phyloP scores from a whole-genome alignment of 2,329 filamentous ascomycete genomes.

The Alternaria alternata region DNA sequence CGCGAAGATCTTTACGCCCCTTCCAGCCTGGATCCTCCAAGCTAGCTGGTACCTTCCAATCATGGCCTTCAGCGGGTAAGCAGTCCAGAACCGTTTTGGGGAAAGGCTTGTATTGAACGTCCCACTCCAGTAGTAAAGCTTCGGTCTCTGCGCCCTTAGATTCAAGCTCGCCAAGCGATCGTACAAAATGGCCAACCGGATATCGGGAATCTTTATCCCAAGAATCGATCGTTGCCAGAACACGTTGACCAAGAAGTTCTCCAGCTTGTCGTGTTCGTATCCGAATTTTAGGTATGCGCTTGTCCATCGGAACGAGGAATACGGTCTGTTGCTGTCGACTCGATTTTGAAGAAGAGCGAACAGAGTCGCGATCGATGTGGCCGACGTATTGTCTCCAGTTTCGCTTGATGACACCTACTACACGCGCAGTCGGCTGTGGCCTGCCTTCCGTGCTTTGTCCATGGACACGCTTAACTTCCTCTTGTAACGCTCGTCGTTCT shows the following conservation, averaged over 20 bases:
- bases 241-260: slow-evolving; percentile 87
- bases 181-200: slow-evolving; percentile 91
- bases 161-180: slow-evolving; percentile 90
- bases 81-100: slow-evolving; percentile 96
- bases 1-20: slow-evolving; percentile 82
- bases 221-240: slow-evolving; percentile 90
- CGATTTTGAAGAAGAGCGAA: slow-evolving; percentile 74
- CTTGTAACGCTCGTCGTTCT: slow-evolving; percentile 85
- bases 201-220: slow-evolving; percentile 96
- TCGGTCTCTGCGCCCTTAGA: slow-evolving; percentile 98
- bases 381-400: slow-evolving; percentile 99
- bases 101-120: slow-evolving; percentile 97
- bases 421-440: slow-evolving; percentile 87
- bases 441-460: slow-evolving; percentile 77
- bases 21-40: slow-evolving; percentile 86
- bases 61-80: slow-evolving; percentile 86
- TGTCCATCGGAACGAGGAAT: slow-evolving; percentile 97
- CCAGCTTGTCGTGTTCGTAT: slow-evolving; percentile 89
- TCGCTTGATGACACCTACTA: slow-evolving; percentile 91
- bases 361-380: slow-evolving; percentile 87
- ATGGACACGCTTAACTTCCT: slow-evolving; percentile 88
- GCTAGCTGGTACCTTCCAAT: slow-evolving; percentile 88
- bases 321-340: slow-evolving; percentile 89
- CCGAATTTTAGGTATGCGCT: slow-evolving; percentile 94
- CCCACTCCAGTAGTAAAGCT: slow-evolving; percentile 90